Conservation (phyloP, 1,139 yeast genomes). For the Geotrichum klebahnii region DNA sequence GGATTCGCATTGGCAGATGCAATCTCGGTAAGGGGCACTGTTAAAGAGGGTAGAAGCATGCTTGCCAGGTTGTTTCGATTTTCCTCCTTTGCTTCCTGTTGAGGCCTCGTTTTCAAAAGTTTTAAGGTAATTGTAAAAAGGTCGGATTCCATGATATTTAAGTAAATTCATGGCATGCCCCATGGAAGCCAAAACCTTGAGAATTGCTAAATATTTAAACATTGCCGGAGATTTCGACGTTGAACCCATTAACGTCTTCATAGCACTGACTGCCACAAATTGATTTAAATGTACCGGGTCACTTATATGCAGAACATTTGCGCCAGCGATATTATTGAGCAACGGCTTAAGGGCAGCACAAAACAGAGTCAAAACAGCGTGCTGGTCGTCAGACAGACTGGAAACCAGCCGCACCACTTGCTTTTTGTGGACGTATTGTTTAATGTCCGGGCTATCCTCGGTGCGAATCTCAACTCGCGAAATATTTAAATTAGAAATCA, state of each 20-base stretch:
- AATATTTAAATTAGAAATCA: conserved; percentile 66
- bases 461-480: conserved; percentile 82
- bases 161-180: conserved; percentile 55
- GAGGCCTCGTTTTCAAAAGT: conserved; percentile 16
- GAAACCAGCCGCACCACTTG: conserved; percentile 58
- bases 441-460: conserved; percentile 78
- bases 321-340: conserved; percentile 54
- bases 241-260: conserved; percentile 44
- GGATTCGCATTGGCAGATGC: conserved; percentile 48
- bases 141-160: conserved; percentile 74
- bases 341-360: conserved; percentile 62
- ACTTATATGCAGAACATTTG: conserved; percentile 56
- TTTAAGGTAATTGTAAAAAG: conserved; percentile 56
- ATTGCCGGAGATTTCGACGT: conserved; percentile 29
- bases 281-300: conserved; percentile 68
- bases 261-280: conserved; percentile 67
- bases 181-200: conserved; percentile 61
- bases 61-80: conserved; percentile 32
- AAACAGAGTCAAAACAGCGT: conserved; percentile 50
- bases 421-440: conserved; percentile 70
- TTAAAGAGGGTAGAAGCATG: conserved; percentile 45
- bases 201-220: conserved; percentile 33
- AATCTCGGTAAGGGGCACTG: conserved; percentile 46
- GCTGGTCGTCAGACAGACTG: conserved; percentile 51
- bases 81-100: conserved; percentile 20